phyloP scores from a whole-genome alignment of 1,284 basidiomycete species.

The Heterobasidion parviporum region DNA sequence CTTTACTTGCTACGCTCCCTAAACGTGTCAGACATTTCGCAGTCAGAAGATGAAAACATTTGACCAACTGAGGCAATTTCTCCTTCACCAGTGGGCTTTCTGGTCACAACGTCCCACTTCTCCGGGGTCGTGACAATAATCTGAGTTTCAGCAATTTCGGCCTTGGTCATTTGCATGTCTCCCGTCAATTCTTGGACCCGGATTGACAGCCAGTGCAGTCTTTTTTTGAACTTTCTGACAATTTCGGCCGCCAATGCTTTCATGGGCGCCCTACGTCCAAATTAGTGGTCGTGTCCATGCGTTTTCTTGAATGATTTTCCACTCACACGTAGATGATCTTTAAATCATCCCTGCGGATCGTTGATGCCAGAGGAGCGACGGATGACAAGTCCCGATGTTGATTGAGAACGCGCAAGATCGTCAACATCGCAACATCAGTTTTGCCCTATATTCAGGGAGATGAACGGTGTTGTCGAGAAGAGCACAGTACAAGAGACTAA shows the following conservation, averaged over 20 bases:
- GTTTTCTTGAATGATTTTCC: not conserved
- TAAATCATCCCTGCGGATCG: constrained; percentile 70
- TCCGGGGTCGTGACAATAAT: constrained; percentile 99
- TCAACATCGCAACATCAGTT: constrained; percentile 97
- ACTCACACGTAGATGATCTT: constrained; percentile 95
- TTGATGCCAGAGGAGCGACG: constrained; percentile 33
- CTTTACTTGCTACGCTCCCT: constrained; percentile 66
- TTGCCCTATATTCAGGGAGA: constrained; percentile 62
- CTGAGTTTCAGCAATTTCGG: constrained; percentile 93
- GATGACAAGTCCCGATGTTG: constrained; percentile 45
- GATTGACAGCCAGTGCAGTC: constrained; percentile 87
- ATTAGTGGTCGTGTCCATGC: not conserved
- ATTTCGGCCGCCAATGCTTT: constrained; percentile 97
- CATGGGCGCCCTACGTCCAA: constrained; percentile 77
- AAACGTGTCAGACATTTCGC: not conserved
- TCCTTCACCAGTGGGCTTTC: constrained; percentile 95
- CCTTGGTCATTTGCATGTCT: constrained; percentile 96
- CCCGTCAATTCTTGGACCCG: constrained; percentile 91
- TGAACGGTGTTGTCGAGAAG: too few species aligned
- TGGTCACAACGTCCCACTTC: constrained; percentile 99
- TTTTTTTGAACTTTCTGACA: constrained; percentile 85
- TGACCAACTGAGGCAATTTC: constrained; percentile 76
- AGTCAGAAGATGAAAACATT: not conserved
- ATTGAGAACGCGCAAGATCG: constrained; percentile 82
- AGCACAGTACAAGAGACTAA: constrained; percentile 29